phyloP scores from a whole-genome alignment of 2,329 filamentous ascomycete genomes.

The Acephala macrosclerotiorum region DNA sequence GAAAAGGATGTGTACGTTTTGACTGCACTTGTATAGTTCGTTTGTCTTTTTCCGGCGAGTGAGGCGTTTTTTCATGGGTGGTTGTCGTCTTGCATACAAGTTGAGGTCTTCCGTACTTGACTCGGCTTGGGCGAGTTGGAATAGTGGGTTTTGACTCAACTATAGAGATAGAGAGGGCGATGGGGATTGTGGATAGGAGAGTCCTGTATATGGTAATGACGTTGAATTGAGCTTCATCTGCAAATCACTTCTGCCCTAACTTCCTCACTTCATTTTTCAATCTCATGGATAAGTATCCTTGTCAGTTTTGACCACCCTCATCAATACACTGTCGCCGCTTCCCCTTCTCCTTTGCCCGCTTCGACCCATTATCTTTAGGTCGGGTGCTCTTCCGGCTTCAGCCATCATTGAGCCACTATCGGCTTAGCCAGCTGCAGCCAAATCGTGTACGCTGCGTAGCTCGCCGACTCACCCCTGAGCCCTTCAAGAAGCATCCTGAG shows the following conservation, averaged over 20 bases:
- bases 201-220: constrained; percentile 5
- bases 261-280: not conserved
- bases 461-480: too few relatives aligned
- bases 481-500: too few relatives aligned
- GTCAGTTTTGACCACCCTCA: too few relatives aligned
- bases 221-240: not conserved
- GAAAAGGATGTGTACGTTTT: constrained; percentile 3
- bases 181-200: not conserved
- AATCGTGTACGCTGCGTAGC: too few relatives aligned
- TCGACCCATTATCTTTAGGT: too few relatives aligned
- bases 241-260: not conserved
- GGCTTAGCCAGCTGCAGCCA: too few relatives aligned
- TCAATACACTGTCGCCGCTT: not conserved
- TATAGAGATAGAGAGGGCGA: not conserved
- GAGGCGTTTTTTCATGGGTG: not conserved
- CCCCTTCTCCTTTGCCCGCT: too few relatives aligned
- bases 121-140: not conserved
- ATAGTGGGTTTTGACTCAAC: not conserved
- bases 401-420: too few relatives aligned
- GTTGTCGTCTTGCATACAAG: not conserved
- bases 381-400: too few relatives aligned
- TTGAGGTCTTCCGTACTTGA: not conserved
- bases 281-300: not conserved
- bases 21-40: constrained; percentile 1
- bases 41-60: not conserved